phyloP scores from a whole-genome alignment of 108 stramenopile species.

The Skeletonema grethae region DNA sequence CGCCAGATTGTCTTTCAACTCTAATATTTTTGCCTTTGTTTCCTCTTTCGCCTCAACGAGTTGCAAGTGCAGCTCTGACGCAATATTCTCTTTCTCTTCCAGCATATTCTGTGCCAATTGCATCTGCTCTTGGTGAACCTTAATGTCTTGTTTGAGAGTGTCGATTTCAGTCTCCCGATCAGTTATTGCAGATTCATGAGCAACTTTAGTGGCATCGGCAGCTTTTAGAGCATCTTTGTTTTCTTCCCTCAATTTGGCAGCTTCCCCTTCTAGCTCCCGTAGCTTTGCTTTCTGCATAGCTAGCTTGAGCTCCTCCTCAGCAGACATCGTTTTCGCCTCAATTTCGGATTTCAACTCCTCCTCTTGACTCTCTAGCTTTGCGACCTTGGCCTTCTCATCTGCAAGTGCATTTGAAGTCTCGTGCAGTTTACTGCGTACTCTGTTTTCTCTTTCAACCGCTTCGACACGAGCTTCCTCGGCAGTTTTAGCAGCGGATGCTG shows the following conservation, averaged over 20 bases:
- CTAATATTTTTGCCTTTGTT: conserved; percentile 8
- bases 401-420: conserved; percentile 20
- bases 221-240: conserved; percentile 19
- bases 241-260: conserved; percentile 18
- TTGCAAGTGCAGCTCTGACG: conserved; percentile 25
- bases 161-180: conserved; percentile 34
- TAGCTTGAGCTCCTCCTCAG: conserved; percentile 6
- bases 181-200: conserved; percentile 18
- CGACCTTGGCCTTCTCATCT: conserved; percentile 17
- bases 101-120: conserved; percentile 47
- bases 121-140: conserved; percentile 50
- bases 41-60: conserved; percentile 29
- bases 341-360: conserved; percentile 19
- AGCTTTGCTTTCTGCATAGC: conserved; percentile 29
- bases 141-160: conserved; percentile 35
- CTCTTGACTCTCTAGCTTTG: conserved; percentile 24
- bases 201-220: conserved; percentile 10
- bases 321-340: background rate
- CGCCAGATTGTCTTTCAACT: conserved; percentile 41
- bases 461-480: conserved; percentile 46
- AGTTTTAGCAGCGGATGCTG: conserved; percentile 39
- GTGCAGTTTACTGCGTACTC: conserved; percentile 21
- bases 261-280: conserved; percentile 33
- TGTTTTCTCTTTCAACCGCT: conserved; percentile 28
- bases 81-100: conserved; percentile 36